A percentile compares a stretch with the other conserved stretches of the same genome.
Conservation (phyloP, 2,329 filamentous ascomycete species). For the Moelleriella libera region DNA sequence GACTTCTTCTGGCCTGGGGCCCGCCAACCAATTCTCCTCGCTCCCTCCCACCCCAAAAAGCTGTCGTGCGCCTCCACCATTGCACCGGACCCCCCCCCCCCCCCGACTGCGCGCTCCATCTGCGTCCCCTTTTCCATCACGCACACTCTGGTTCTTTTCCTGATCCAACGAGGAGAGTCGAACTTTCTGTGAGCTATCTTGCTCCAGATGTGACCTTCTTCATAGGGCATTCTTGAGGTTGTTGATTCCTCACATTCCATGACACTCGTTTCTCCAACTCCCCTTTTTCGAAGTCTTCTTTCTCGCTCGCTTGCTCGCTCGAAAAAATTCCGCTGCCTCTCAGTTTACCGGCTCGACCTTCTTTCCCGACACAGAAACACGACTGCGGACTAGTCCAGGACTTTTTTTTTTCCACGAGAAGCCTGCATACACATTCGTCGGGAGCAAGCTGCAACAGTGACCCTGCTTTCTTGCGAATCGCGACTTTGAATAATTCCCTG, state of each 20-base stretch:
- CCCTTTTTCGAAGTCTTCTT: slow-evolving; percentile 17
- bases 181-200: slow-evolving; percentile 9
- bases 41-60: background rate
- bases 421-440: background rate
- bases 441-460: too few relatives aligned
- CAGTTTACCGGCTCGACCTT: too few relatives aligned
- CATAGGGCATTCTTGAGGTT: slow-evolving; percentile 13
- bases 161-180: slow-evolving; percentile 11
- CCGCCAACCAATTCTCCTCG: slow-evolving; percentile 1
- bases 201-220: slow-evolving; percentile 15
- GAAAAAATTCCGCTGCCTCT: background rate
- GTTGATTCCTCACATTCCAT: slow-evolving; percentile 11
- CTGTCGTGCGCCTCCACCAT: too few relatives aligned
- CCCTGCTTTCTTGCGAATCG: background rate
- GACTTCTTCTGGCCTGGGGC: background rate
- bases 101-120: background rate
- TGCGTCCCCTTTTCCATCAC: slow-evolving; percentile 4
- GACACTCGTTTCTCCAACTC: slow-evolving; percentile 15
- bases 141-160: slow-evolving; percentile 8
- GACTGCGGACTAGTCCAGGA: too few relatives aligned
- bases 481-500: background rate
- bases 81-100: too few relatives aligned
- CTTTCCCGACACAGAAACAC: too few relatives aligned
- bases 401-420: background rate
- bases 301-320: slow-evolving; percentile 11